Evolutionary conservation across 768 basidiomycete species (phyloP).

Genomic region (Termitomyces sp.): DNA sequence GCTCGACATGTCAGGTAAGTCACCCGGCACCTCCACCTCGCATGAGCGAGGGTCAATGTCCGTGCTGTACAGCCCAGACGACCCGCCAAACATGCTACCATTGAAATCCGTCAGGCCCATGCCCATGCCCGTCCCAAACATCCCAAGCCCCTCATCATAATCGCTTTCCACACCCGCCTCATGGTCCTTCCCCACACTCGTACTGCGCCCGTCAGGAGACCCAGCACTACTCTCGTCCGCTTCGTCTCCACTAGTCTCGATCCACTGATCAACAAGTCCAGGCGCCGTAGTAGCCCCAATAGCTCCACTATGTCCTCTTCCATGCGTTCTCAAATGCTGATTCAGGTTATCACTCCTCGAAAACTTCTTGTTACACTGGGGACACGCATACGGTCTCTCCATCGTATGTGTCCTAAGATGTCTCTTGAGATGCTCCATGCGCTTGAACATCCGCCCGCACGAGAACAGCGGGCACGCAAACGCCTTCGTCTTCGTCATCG

Average conservation of each 20-base stretch:
- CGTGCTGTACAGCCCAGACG: conserved; percentile 12
- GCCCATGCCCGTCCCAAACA: conserved; percentile 25
- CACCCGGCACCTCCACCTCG: conserved; percentile 58
- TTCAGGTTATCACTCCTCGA: conserved; percentile 86
- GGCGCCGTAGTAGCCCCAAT: conserved; percentile 8
- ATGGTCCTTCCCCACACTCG: conserved; percentile 20
- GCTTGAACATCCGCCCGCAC: conserved; percentile 85
- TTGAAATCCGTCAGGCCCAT: conserved; percentile 24
- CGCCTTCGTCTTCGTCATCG: conserved; percentile 50
- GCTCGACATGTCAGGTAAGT: conserved; percentile 47
- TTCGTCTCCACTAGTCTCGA: conserved; percentile 17
- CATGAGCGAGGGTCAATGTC: conserved; percentile 52
- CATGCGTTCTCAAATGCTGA: conserved; percentile 84
- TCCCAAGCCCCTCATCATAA: conserved; percentile 27
- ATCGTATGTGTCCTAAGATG: conserved; percentile 88
- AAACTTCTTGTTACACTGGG: conserved; percentile 76
- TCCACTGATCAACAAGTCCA: conserved; percentile 13
- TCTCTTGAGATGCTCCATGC: conserved; percentile 87
- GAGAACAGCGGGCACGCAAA: conserved; percentile 83
- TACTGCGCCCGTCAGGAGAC: conserved; percentile 17
- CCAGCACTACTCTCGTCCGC: conserved; percentile 22
- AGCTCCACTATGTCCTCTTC: conserved; percentile 26
- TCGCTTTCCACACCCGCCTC: conserved; percentile 21
- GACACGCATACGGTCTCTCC: conserved; percentile 80
- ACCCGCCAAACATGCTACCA: conserved; percentile 13